Evolutionary conservation across 768 basidiomycete species (phyloP), one percentile per base, ranked within the genome.

Genomic region (Mycena belliarum): DNA sequence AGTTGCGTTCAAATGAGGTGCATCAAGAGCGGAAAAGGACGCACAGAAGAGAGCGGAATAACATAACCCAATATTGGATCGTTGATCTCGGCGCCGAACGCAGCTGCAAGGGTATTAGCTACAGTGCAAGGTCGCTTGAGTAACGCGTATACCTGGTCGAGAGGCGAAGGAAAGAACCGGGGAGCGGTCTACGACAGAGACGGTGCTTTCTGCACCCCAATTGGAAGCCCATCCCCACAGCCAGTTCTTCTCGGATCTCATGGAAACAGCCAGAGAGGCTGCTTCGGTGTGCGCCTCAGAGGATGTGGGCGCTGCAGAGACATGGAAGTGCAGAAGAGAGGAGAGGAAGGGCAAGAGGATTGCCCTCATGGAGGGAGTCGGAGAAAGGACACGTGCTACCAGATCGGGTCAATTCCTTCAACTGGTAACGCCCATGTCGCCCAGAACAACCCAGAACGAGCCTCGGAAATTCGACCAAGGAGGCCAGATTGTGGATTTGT

Each of bases 121-220:
- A 18, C 41, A 21, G 47, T 28, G 14, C 32, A 50, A 16, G n/a
- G 11, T n/a, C 44, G 40, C 43, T 28, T 29, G n/a, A 55, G 55
- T 23, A 21, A 23, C 5, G 35, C 18, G 37, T 0, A 32, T 60
- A 82, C 81, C 82, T 71, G 82, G 82, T 47, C 90, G 79, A 7
- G 92, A 88, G 46, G 78, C 76, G 68, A 89, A 93, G 3, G 82
- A 82, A 55, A 93, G 75, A 0, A 85, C 76, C 1, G 91, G 91
- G 6, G 82, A 78, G 56, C 84, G 83, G 73, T 93, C 91, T 35
- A 93, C 86, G 59, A 93, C 77, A 24, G 89, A 86, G 57, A 92
- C 89, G 25, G 84, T 79, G 59, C 84, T 84, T 63, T 87, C 85
- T 0, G 82, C 79, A 10, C 85, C 85, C 85, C 84, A 86, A 12